Base-by-base conservation (phyloP, 2,329 filamentous ascomycete genomes). In the Aphanoascus verrucosus region DNA sequence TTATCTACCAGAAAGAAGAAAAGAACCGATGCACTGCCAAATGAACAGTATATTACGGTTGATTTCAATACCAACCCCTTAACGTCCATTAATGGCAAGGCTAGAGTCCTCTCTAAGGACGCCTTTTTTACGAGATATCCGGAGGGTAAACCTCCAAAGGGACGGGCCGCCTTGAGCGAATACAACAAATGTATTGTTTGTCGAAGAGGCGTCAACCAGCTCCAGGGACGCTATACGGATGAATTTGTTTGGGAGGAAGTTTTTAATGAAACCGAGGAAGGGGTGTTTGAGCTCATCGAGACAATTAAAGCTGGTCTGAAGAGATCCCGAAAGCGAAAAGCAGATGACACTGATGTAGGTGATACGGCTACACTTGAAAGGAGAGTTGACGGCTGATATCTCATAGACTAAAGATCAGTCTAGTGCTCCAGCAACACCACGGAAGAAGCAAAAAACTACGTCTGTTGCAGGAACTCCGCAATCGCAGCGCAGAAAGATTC, bases 181-280 rank as follows among this genome's bases (percentile, higher is more conserved):
- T 83, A 81, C 65, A 88, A 87, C 58, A 96, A 94, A 69, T 82
- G 86, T 15, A 97, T 97, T 63, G 72, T 97, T 47, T 97, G 93
- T 64, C 83, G 90, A 49, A 78, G 91, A 66, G 93, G 88, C 19
- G 94, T 90, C 64, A 94, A 94, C 65, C 86, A 87, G 11, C 77
- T 89, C 55, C 94, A 90, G 20, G 85, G 88, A 17, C 89, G 83
- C 19, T 98, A 97, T 66, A 96, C 91, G 0, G 82, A 93, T 12
- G 89, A 96, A 62, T 95, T 98, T 60, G 67, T 80, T 1, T 98
- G 93, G 93, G 89, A 96, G 64, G 82, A 95, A 42, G 71, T 94
- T 1, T 94, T 88, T 61, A 75, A 73, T 0, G 82, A 82, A n/a
- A 74, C 75, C 32, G 74, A 75, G 19, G 76, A 83, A n/a, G 79